Evolutionary conservation across 1,284 basidiomycete species (phyloP).

Genomic region (Spongispora temasekensis): DNA sequence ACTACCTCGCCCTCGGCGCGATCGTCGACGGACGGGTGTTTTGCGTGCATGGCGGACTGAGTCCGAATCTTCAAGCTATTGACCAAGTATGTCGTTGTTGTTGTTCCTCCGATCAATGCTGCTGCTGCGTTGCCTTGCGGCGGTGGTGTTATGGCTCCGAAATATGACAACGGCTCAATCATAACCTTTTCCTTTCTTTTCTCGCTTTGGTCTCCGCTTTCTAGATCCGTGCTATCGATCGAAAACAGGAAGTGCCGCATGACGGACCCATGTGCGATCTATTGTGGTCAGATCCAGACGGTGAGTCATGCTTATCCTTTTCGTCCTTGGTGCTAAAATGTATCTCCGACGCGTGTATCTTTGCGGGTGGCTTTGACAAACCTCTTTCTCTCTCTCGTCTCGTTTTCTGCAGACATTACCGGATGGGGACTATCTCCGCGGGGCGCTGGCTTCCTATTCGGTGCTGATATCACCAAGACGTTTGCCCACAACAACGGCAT

Average conservation of each 20-base stretch:
- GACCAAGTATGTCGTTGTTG: constrained; percentile 72
- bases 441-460: constrained; percentile 95
- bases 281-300: constrained; percentile 98
- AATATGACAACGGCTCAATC: constrained; percentile 25
- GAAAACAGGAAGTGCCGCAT: constrained; percentile 99
- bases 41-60: constrained; percentile 92
- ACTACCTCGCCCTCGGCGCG: constrained; percentile 92
- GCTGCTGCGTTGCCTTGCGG: too few species aligned
- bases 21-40: constrained; percentile 95
- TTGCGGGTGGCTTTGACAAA: background rate
- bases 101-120: too few species aligned
- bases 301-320: too few species aligned
- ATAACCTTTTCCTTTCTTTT: constrained; percentile 15
- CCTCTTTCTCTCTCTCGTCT: too few species aligned
- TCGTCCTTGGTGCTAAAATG: too few species aligned
- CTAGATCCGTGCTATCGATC: constrained; percentile 93
- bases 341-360: constrained; percentile 9
- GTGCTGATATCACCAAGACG: constrained; percentile 85
- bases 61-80: constrained; percentile 80
- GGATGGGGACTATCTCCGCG: constrained; percentile 98
- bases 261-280: constrained; percentile 99
- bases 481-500: constrained; percentile 93
- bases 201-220: constrained; percentile 16
- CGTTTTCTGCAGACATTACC: constrained; percentile 67
- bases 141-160: constrained; percentile 25